Conservation (phyloP, 768 basidiomycete genomes). For the Tephrocybe sp. region DNA sequence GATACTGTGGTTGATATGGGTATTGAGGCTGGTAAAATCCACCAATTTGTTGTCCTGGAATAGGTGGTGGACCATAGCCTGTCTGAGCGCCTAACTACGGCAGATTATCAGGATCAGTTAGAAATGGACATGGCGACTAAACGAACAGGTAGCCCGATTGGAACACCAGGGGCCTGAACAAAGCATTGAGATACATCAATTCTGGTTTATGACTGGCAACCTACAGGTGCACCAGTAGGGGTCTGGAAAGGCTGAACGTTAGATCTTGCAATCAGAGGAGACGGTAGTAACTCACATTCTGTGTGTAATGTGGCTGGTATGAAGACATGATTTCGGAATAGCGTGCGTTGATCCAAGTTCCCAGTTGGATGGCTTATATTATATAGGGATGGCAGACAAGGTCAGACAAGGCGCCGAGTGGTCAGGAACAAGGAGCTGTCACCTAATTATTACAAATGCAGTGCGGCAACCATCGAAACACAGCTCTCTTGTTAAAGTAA, state of each 20-base stretch:
- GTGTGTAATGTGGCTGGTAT: neutral
- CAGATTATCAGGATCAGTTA: neutral
- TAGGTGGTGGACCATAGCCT: constrained; percentile 12
- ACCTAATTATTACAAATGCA: too few relatives aligned
- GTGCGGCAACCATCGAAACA: neutral
- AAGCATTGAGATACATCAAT: neutral
- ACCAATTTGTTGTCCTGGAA: constrained; percentile 13
- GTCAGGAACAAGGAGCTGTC: too few relatives aligned
- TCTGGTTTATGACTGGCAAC: neutral
- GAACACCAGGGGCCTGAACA: constrained; percentile 1
- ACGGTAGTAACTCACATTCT: neutral
- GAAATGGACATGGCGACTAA: neutral
- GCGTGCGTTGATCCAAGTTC: too few relatives aligned
- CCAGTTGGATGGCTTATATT: too few relatives aligned
- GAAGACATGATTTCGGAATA: constrained; percentile 6
- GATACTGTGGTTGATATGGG: neutral
- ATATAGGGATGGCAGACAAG: too few relatives aligned
- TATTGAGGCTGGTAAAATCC: constrained; percentile 3
- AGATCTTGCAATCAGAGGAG: neutral
- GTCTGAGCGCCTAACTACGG: neutral
- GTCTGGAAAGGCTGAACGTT: neutral
- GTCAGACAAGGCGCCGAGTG: too few relatives aligned
- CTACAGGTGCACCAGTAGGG: constrained; percentile 5
- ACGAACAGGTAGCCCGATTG: constrained; percentile 9
- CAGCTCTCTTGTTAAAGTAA: too few relatives aligned